A percentile compares a stretch with the other conserved stretches of the same genome.
Evolutionary conservation across 306 rosid genomes (phyloP).

Genomic region (Medicago ruthenica): DNA sequence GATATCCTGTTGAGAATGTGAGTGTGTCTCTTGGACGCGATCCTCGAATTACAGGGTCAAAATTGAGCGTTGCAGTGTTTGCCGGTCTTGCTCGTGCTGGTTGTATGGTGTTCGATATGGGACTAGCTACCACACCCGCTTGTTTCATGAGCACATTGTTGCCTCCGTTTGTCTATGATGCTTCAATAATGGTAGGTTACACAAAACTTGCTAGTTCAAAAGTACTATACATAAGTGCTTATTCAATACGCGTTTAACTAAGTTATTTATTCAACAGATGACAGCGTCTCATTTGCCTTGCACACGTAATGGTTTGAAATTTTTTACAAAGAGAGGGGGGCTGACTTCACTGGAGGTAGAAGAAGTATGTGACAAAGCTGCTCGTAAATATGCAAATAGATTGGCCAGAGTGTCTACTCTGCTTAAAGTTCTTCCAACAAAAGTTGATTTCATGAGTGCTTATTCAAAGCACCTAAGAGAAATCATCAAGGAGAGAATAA

Average conservation of each 20-base stretch:
- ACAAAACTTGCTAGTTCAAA: background rate
- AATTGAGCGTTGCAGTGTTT: slow-evolving; percentile 73
- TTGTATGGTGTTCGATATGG: slow-evolving; percentile 76
- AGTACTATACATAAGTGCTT: background rate
- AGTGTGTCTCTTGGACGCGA: slow-evolving; percentile 81
- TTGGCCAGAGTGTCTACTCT: slow-evolving; percentile 66
- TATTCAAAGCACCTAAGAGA: slow-evolving; percentile 74
- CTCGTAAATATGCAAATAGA: slow-evolving; percentile 79
- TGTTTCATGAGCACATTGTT: slow-evolving; percentile 96
- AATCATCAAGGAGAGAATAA: slow-evolving; percentile 76
- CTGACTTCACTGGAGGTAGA: slow-evolving; percentile 75
- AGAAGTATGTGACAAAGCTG: slow-evolving; percentile 77
- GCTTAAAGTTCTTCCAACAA: slow-evolving; percentile 51
- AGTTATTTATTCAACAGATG: slow-evolving; percentile 54
- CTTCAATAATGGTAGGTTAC: slow-evolving; percentile 81
- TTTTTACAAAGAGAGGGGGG: slow-evolving; percentile 87
- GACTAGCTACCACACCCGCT: slow-evolving; percentile 92
- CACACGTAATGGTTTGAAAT: slow-evolving; percentile 86
- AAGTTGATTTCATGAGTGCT: slow-evolving; percentile 81
- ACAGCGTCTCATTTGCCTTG: slow-evolving; percentile 95
- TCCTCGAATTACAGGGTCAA: slow-evolving; percentile 70
- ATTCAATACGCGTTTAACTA: background rate
- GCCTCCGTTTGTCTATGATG: slow-evolving; percentile 77
- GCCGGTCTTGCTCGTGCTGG: slow-evolving; percentile 79
- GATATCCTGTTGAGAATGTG: slow-evolving; percentile 51